Conservation (phyloP, 495 filamentous ascomycete genomes). For the Aspergillus conjunctus region DNA sequence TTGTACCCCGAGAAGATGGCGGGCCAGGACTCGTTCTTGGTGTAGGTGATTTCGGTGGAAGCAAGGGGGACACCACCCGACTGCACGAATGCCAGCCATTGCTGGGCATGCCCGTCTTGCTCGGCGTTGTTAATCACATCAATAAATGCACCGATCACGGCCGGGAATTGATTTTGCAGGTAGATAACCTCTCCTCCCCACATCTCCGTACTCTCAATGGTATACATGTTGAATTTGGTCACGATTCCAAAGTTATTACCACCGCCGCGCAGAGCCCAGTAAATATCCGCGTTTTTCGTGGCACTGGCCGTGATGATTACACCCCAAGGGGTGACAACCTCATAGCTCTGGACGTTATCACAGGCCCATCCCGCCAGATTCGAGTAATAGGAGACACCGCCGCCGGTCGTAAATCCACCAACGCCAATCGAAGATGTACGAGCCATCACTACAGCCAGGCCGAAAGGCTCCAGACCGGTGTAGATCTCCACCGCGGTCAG, state of each 20-base stretch:
- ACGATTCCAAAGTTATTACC: constrained; percentile 54
- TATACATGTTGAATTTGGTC: constrained; percentile 49
- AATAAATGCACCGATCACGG: constrained; percentile 19
- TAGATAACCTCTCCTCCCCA: constrained; percentile 14
- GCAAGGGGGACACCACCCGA: constrained; percentile 33
- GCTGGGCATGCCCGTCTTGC: constrained; percentile 40
- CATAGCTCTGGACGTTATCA: constrained; percentile 50
- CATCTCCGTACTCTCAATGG: constrained; percentile 9
- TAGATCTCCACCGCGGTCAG: constrained; percentile 50
- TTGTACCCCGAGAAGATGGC: constrained; percentile 46
- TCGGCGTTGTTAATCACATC: constrained; percentile 10
- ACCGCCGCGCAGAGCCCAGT: constrained; percentile 56
- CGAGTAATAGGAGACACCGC: constrained; percentile 42
- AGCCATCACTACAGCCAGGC: constrained; percentile 56
- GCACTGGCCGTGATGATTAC: constrained; percentile 41
- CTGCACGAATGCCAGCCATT: constrained; percentile 48
- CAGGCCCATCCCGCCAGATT: constrained; percentile 53
- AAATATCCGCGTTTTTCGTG: constrained; percentile 47
- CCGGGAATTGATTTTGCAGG: constrained; percentile 5
- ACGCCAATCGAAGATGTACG: constrained; percentile 58
- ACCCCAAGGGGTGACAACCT: constrained; percentile 49
- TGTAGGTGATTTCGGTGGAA: constrained; percentile 43
- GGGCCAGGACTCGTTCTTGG: constrained; percentile 40
- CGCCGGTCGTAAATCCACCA: constrained; percentile 51
- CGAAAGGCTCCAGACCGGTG: constrained; percentile 46